A percentile compares a stretch with the other conserved stretches of the same genome.
These are phyloP conservation scores for Acanthamoeba royreba DNA, from an alignment of 208 protist genomes.

Conservation along the genomic window DNA sequence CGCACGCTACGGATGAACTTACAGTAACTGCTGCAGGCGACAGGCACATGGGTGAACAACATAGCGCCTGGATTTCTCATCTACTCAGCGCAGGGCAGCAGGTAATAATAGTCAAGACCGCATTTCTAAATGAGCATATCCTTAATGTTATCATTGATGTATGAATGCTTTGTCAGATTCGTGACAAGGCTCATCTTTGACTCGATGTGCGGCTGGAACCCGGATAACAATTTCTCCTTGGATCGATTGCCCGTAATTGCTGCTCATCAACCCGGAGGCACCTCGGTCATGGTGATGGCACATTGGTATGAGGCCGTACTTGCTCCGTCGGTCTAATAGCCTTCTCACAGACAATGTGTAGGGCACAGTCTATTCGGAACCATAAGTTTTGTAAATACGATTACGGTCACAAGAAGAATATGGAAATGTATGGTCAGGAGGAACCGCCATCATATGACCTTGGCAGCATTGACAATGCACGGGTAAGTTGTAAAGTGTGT, in stretches of 20 bases:
- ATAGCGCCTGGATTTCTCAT: not conserved
- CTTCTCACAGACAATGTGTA: not conserved
- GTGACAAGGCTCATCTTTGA: not conserved
- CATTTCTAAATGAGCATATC: too few relatives aligned
- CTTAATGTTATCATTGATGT: too few relatives aligned
- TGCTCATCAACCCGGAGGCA: constrained; percentile 10
- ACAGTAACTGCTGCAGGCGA: not conserved
- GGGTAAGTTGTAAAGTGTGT: not conserved
- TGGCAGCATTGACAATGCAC: not conserved
- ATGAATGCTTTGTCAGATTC: not conserved
- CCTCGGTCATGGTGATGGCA: constrained; percentile 28
- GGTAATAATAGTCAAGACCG: too few relatives aligned
- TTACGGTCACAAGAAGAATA: constrained; percentile 34
- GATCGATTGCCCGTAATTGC: not conserved
- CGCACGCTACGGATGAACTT: not conserved
- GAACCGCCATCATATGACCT: constrained; percentile 4
- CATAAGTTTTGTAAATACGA: not conserved
- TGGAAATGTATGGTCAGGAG: not conserved
- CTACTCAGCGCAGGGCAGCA: not conserved
- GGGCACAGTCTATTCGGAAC: constrained; percentile 12
- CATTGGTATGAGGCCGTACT: not conserved
- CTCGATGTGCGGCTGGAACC: constrained; percentile 20
- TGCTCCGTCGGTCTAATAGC: not conserved
- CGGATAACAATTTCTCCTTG: constrained; percentile 9
- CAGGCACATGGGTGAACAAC: not conserved